Base-by-base conservation (phyloP, 2,329 filamentous ascomycete species). In the Aspergillus sp. region DNA sequence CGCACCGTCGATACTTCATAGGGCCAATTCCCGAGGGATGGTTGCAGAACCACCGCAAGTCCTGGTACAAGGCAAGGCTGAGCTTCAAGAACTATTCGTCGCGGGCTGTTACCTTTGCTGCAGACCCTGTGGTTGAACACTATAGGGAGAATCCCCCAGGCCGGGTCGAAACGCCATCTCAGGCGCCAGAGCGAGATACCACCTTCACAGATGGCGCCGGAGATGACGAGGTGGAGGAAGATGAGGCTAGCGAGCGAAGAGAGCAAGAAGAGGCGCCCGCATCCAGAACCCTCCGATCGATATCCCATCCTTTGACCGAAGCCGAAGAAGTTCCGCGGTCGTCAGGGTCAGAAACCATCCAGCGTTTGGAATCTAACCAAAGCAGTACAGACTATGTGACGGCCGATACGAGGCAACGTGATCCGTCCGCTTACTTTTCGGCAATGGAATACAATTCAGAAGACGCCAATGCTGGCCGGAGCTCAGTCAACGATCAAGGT, bases 11-110 rank as follows among this genome's bases (percentile, higher is more conserved):
- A 34, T 72, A 71, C 56, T 80, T 80, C 56, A 75, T 80, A 37
- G 76, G 76, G 1, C 76, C 76, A 22, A 74, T 80, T 22, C 76
- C 76, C 27, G 71, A 75, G 45, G 74, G 72, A 35, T 80, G 76
- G 76, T 63, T 79, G 33, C 73, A 72, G 44, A 72, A 68, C 39
- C 72, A 79, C 51, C 66, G 74, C 32, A 75, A 75, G 45, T 68
- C 72, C 36, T 80, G 76, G 76, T 79, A 78, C 55, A 71, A 63
- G 38, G 49, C 54, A 24, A 55, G 63, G 29, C 38, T 68, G 1
- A 57, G 52, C 17, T 48, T 67, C 24, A 62, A 50, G 32, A 61
- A 67, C 29, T 69, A 69, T 42, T 63, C 64, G 3, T 68, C 67
- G 1, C 50, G 58, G 19, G 50, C 61, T 4, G 62, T 67, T 8